Evolutionary conservation across 495 filamentous ascomycete genomes (phyloP).

Genomic region (Hypoxylon rickii): DNA sequence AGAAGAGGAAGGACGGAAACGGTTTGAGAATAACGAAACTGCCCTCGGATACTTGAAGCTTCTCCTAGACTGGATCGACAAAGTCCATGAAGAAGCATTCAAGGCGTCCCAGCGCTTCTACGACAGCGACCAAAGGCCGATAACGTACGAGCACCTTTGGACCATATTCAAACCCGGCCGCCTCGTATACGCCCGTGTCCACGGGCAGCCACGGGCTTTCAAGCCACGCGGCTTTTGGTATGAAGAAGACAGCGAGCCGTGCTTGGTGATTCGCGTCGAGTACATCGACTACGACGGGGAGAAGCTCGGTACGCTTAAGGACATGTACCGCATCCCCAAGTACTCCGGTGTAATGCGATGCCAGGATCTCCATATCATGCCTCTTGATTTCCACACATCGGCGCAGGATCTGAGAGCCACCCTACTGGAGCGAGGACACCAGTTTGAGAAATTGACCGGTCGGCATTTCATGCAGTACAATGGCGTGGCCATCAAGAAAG

Average conservation of each 20-base stretch:
- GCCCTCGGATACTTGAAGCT: conserved; percentile 36
- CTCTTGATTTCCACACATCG: conserved; percentile 32
- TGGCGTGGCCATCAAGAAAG: conserved; percentile 16
- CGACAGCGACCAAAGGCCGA: conserved; percentile 31
- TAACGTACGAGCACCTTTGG: conserved; percentile 44
- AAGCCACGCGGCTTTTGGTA: conserved; percentile 34
- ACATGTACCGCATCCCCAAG: conserved; percentile 33
- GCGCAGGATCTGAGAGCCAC: conserved; percentile 22
- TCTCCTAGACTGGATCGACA: conserved; percentile 42
- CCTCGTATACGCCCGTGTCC: conserved; percentile 34
- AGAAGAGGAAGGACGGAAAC: conserved; percentile 29
- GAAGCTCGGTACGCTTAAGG: conserved; percentile 33
- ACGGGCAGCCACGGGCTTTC: conserved; percentile 38
- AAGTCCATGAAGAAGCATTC: conserved; percentile 41
- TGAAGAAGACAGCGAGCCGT: conserved; percentile 16
- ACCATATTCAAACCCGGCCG: conserved; percentile 37
- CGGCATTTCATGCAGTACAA: conserved; percentile 17
- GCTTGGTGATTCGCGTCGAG: conserved; percentile 18
- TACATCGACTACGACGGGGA: conserved; percentile 46
- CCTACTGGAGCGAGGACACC: conserved; percentile 38
- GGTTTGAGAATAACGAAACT: conserved; percentile 38
- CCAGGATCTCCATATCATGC: conserved; percentile 32
- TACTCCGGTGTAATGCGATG: conserved; percentile 35
- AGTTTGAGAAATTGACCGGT: conserved; percentile 29
- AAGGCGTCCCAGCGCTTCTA: conserved; percentile 37